Conservation (phyloP, 352 stramenopile genomes). For the Globisporangium iwayamae region DNA sequence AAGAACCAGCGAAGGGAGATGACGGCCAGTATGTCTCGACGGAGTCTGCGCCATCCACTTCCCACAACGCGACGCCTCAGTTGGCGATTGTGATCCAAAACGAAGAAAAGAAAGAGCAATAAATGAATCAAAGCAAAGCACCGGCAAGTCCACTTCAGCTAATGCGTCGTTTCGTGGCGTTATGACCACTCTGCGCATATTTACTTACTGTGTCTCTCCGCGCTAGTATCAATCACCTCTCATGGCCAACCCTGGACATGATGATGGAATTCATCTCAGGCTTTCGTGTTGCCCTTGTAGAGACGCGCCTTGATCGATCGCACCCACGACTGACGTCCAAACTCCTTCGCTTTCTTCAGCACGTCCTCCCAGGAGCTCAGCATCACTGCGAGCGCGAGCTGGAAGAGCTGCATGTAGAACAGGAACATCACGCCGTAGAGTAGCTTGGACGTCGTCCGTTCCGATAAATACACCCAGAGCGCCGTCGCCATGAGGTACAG, state of each 20-base stretch:
- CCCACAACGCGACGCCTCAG: not conserved
- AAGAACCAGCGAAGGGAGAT: slow-evolving; percentile 16
- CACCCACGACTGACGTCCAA: slow-evolving; percentile 13
- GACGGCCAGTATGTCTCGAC: slow-evolving; percentile 13
- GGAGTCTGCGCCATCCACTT: not conserved
- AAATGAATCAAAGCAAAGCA: not conserved
- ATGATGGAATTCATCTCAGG: slow-evolving; percentile 3
- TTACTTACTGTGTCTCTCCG: not conserved
- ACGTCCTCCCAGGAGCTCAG: slow-evolving; percentile 63
- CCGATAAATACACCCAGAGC: slow-evolving; percentile 63
- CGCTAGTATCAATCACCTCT: not conserved
- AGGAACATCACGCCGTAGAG: slow-evolving; percentile 56
- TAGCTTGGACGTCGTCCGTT: slow-evolving; percentile 38
- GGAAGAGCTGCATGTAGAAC: slow-evolving; percentile 42
- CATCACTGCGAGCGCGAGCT: slow-evolving; percentile 50
- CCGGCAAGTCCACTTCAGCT: not conserved
- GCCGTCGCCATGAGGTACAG: slow-evolving; percentile 31
- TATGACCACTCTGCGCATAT: not conserved
- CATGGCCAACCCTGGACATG: not conserved
- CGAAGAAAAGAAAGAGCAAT: slow-evolving; percentile 12
- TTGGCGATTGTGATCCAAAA: slow-evolving; percentile 12
- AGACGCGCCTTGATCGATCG: slow-evolving; percentile 7
- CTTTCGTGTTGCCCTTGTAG: not conserved
- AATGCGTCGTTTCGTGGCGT: not conserved
- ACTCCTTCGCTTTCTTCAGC: slow-evolving; percentile 27